A percentile compares a stretch with the other conserved stretches of the same genome.
phyloP scores from a whole-genome alignment of 2,329 filamentous ascomycete species.

The Colletotrichum tofieldiae region DNA sequence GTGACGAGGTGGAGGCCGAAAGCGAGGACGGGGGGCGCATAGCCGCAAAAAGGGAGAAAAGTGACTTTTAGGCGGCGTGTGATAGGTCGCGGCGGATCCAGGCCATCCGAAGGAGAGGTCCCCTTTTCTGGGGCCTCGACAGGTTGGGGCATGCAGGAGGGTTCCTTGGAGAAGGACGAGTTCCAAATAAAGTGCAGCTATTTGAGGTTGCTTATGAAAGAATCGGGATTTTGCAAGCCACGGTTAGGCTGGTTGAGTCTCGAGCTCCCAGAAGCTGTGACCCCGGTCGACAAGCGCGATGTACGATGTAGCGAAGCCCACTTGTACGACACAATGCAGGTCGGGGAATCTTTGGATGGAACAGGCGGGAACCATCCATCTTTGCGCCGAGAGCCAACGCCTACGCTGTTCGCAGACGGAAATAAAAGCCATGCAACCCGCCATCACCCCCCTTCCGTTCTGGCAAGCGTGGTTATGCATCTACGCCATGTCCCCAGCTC shows the following conservation, averaged over 20 bases:
- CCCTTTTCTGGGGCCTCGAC: constrained; percentile 23
- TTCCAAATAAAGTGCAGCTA: constrained; percentile 23
- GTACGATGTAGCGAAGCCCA: background rate
- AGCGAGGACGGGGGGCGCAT: constrained; percentile 23
- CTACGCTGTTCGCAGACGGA: background rate
- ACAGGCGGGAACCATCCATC: background rate
- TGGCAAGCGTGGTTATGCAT: background rate
- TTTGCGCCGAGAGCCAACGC: background rate
- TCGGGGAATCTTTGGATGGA: constrained; percentile 16
- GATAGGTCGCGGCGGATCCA: constrained; percentile 40
- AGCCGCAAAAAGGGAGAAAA: constrained; percentile 1
- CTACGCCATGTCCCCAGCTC: background rate
- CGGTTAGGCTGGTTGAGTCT: too few species aligned
- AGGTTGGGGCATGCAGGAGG: constrained; percentile 2
- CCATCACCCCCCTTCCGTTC: background rate
- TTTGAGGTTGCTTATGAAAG: background rate
- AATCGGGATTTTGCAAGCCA: background rate
- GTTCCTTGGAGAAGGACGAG: constrained; percentile 6
- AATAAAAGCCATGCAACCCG: background rate
- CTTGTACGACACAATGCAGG: constrained; percentile 26
- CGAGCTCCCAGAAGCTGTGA: constrained; percentile 33
- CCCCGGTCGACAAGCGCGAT: background rate
- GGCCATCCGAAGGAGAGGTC: constrained; percentile 20
- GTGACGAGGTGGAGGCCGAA: constrained; percentile 31
- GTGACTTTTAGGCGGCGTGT: constrained; percentile 40